A percentile compares a stretch with the other conserved stretches of the same genome.
Conservation (phyloP, 2,329 filamentous ascomycete genomes). For the Fusarium hostae region DNA sequence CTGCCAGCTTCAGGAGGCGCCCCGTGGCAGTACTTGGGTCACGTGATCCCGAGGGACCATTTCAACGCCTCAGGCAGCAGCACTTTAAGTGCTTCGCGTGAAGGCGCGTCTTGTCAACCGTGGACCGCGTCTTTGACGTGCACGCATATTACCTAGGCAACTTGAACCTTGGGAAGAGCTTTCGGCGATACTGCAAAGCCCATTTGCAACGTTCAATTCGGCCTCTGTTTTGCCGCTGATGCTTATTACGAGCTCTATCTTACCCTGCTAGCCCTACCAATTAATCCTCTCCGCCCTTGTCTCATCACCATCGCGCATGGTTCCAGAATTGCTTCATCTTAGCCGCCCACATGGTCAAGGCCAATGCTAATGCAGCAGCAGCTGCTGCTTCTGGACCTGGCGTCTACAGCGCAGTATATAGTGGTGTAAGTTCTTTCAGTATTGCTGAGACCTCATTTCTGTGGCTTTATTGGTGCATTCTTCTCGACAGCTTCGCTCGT, state of each 20-base stretch:
- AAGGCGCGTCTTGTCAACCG: slow-evolving; percentile 50
- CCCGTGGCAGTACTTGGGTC: slow-evolving; percentile 41
- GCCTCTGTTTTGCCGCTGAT: slow-evolving; percentile 14
- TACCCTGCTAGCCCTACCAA: not conserved
- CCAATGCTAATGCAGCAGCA: slow-evolving; percentile 45
- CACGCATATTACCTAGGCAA: slow-evolving; percentile 45
- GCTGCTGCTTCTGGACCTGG: slow-evolving; percentile 59
- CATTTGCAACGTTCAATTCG: slow-evolving; percentile 26
- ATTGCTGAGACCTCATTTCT: not conserved
- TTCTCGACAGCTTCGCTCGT: not conserved
- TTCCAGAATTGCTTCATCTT: slow-evolving; percentile 35
- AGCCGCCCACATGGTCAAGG: slow-evolving; percentile 60
- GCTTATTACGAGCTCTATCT: not conserved
- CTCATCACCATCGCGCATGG: slow-evolving; percentile 25
- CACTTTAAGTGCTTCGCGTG: slow-evolving; percentile 54
- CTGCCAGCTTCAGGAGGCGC: slow-evolving; percentile 43
- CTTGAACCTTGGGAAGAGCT: slow-evolving; percentile 41
- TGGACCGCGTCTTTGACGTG: slow-evolving; percentile 53
- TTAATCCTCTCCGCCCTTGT: not conserved
- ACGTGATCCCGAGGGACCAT: slow-evolving; percentile 43
- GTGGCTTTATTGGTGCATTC: not conserved
- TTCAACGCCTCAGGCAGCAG: slow-evolving; percentile 50
- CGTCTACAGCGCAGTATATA: slow-evolving; percentile 76
- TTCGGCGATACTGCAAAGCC: slow-evolving; percentile 21
- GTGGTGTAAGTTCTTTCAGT: slow-evolving; percentile 64